These are phyloP conservation scores for Neolentinus lepideus DNA, from an alignment of 1,284 basidiomycete species.

Conservation along the genomic window DNA sequence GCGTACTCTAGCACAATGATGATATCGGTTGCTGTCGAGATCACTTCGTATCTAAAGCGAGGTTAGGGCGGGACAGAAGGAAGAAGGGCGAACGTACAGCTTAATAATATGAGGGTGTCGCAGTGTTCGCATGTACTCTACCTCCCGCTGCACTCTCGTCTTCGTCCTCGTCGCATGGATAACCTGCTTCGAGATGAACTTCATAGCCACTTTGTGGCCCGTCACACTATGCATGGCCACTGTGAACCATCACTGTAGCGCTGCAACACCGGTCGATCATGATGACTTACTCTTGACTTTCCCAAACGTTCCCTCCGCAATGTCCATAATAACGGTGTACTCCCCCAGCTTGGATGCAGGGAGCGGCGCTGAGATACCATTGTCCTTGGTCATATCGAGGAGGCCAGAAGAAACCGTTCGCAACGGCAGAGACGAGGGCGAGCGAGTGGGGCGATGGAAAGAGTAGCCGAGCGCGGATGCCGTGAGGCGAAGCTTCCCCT, in stretches of 20 bases:
- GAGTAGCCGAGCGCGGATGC: not conserved
- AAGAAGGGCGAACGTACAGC: slow-evolving; percentile 48
- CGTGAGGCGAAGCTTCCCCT: not conserved
- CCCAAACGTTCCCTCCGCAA: slow-evolving; percentile 91
- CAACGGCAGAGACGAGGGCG: not conserved
- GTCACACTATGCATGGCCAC: slow-evolving; percentile 94
- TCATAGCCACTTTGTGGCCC: slow-evolving; percentile 95
- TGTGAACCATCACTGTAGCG: slow-evolving; percentile 25
- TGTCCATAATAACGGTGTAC: slow-evolving; percentile 69
- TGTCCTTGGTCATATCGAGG: not conserved
- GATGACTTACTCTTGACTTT: slow-evolving; percentile 89
- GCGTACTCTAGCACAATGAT: slow-evolving; percentile 96
- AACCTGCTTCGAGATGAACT: slow-evolving; percentile 93
- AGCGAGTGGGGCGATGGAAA: not conserved
- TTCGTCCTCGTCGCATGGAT: slow-evolving; percentile 91
- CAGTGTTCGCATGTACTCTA: slow-evolving; percentile 90
- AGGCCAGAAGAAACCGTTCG: not conserved
- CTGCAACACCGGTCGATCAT: slow-evolving; percentile 7
- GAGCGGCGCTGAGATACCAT: slow-evolving; percentile 4
- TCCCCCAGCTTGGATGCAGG: slow-evolving; percentile 69
- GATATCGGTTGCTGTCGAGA: slow-evolving; percentile 88
- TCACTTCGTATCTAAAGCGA: slow-evolving; percentile 80
- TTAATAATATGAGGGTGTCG: slow-evolving; percentile 96
- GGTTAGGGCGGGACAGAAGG: slow-evolving; percentile 9
- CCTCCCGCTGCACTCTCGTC: slow-evolving; percentile 89